A percentile compares a stretch with the other conserved stretches of the same genome.
phyloP scores from a whole-genome alignment of 257 asterid species.

The Fraxinus americana region DNA sequence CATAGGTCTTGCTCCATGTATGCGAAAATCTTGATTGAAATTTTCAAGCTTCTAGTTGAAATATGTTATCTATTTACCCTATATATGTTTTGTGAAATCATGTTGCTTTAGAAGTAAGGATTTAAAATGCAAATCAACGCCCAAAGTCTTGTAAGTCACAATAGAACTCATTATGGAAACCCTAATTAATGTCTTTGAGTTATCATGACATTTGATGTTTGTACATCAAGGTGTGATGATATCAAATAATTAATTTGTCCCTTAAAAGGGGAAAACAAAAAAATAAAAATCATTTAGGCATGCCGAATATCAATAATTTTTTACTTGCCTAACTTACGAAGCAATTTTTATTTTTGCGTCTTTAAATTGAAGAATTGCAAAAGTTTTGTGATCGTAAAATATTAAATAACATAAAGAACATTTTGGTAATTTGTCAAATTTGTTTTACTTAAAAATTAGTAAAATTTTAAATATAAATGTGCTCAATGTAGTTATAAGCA shows the following conservation, averaged over 20 bases:
- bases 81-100: background rate
- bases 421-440: no score
- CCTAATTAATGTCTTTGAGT: background rate
- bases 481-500: no score
- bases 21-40: background rate
- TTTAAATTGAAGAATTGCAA: no score
- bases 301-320: conserved; percentile 13
- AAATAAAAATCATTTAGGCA: conserved; percentile 14
- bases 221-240: conserved; percentile 24
- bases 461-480: no score
- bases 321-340: background rate
- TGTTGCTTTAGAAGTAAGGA: conserved; percentile 40
- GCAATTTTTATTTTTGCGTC: no score
- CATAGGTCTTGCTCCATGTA: background rate
- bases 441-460: no score
- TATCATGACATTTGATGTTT: conserved; percentile 13
- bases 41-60: no score
- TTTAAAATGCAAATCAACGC: conserved; percentile 24
- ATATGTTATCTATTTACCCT: background rate
- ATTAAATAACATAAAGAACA: no score
- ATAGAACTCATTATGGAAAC: conserved; percentile 16
- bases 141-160: conserved; percentile 18
- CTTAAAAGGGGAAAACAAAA: conserved; percentile 14
- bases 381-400: no score
- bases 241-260: conserved; percentile 16